A percentile compares a stretch with the other conserved stretches of the same genome.
These are phyloP conservation scores for Phytopythium ostracodes DNA, from an alignment of 352 stramenopile genomes.

Conservation along the genomic window DNA sequence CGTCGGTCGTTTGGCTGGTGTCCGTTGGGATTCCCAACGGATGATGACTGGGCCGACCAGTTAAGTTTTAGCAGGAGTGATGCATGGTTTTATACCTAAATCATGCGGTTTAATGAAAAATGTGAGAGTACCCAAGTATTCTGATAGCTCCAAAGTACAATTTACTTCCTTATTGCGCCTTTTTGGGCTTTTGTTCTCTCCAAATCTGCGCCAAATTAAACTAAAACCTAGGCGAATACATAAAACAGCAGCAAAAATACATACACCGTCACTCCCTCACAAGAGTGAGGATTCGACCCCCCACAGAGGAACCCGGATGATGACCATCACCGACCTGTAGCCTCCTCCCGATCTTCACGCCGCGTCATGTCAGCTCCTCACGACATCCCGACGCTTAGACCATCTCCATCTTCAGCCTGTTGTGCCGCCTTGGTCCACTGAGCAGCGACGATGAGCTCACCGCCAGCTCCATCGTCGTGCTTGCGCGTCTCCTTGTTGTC, in stretches of 20 bases:
- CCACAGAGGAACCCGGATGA: not conserved
- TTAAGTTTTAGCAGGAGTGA: too few species aligned
- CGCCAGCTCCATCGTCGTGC: too few species aligned
- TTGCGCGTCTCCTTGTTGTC: not conserved
- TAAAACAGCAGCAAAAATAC: not conserved
- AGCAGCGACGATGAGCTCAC: not conserved
- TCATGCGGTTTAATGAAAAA: not conserved
- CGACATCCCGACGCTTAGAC: not conserved
- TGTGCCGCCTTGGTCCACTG: not conserved
- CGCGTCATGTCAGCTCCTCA: not conserved
- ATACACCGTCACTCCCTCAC: not conserved
- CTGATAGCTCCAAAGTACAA: too few species aligned
- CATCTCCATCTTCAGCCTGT: not conserved
- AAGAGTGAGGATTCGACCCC: too few species aligned
- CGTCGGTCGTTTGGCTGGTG: not conserved
- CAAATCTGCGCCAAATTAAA: not conserved
- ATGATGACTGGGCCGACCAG: too few species aligned
- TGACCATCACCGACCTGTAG: not conserved
- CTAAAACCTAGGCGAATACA: slow-evolving; percentile 3
- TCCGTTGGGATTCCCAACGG: not conserved
- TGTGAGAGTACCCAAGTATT: too few species aligned
- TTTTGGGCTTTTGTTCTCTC: not conserved
- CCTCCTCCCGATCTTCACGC: not conserved
- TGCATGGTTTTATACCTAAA: not conserved
- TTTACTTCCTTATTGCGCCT: too few species aligned